Evolutionary conservation across 1,284 basidiomycete species (phyloP), one percentile per base, ranked within the genome.

Genomic region (Naganishia sp.): DNA sequence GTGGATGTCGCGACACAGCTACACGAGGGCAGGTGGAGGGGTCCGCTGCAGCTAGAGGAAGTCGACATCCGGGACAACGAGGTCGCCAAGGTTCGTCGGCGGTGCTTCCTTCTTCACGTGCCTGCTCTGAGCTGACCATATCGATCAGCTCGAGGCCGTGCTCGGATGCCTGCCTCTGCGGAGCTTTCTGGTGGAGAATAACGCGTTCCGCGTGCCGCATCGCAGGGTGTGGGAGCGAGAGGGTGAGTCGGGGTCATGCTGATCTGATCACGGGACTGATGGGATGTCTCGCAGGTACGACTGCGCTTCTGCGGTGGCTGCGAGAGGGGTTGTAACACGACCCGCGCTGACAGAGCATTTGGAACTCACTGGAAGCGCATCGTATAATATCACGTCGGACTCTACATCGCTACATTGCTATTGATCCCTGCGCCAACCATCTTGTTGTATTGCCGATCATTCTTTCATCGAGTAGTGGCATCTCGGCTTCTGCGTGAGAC

Each of bases 221-320:
- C 44, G 68, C 11, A 49, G 68, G 28, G 44, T 68, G 11, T 70
- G 67, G 65, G 70, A 70, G 54, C 63, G 64, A 33, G 61, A 64
- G 39, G 68, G 68, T 63, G 33, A 28, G 64, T 63, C 18, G 15
- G 15, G 28, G 28, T 28, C 28, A 5, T 28, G 28, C 2, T 28
- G 28, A 5, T 28, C 2, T 28, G 28, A 28, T 28, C 2, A 28
- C 3, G 3, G 5, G 28, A 5, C 28, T 28, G 1, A 28, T 28
- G 5, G 5, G 1, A 28, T 1, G 28, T 28, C 28, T 28, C 28
- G 28, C 28, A 64, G 68, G 68, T 5, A 68, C 68, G 1, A 3
- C 53, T 28, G 57, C 53, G 6, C 48, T 69, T 6, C 42, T 69
- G 48, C 48, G 61, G 11, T 69, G 68, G 68, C 43, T 69, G 28